These are phyloP conservation scores for Houttuynia cordata DNA, from an alignment of 164 flowering plant genomes.

Conservation along the genomic window DNA sequence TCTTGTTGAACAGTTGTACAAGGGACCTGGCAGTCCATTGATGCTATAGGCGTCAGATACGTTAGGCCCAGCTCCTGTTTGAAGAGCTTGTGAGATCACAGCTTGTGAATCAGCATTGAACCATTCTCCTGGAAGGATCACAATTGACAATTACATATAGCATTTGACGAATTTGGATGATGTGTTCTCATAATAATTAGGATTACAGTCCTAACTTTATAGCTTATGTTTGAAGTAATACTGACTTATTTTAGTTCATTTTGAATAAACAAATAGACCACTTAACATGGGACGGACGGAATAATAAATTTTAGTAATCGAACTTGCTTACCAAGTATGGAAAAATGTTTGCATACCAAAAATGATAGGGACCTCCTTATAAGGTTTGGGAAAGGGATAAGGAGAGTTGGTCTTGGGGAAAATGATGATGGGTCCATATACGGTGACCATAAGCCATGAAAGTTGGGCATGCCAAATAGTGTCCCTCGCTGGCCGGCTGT, in stretches of 20 bases:
- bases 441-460: constrained; percentile 36
- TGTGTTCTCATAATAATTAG: too few species aligned
- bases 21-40: constrained; percentile 47
- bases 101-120: constrained; percentile 40
- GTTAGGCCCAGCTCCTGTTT: constrained; percentile 40
- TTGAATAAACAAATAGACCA: too few species aligned
- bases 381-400: constrained; percentile 39
- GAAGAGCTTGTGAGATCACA: constrained; percentile 29
- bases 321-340: too few species aligned
- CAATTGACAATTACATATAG: too few species aligned
- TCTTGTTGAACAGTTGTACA: constrained; percentile 37
- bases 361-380: constrained; percentile 34
- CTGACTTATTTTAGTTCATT: too few species aligned
- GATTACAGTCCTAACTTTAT: too few species aligned
- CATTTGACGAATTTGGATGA: too few species aligned
- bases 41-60: constrained; percentile 50
- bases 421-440: constrained; percentile 41
- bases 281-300: too few species aligned
- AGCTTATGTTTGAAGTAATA: too few species aligned
- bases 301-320: too few species aligned
- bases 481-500: constrained; percentile 42
- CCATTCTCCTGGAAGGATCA: constrained; percentile 38
- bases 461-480: constrained; percentile 42
- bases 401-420: constrained; percentile 24
- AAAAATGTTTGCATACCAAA: constrained; percentile 27